phyloP scores from a whole-genome alignment of 352 stramenopile species.

The Phytophthora vignae region DNA sequence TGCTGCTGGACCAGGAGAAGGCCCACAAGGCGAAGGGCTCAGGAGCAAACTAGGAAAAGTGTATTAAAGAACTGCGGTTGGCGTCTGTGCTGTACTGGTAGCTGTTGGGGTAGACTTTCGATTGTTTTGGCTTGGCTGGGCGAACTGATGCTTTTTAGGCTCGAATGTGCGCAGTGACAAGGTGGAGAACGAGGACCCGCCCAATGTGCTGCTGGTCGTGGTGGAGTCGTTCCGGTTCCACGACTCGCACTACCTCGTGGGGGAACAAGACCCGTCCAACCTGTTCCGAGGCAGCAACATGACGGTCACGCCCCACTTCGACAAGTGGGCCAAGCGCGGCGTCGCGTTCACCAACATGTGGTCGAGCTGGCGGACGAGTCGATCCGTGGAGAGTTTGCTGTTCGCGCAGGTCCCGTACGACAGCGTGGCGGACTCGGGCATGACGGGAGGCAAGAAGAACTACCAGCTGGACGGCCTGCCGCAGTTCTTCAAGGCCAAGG shows the following conservation, averaged over 20 bases:
- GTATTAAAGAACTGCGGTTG: too few species aligned
- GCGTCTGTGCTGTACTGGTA: too few species aligned
- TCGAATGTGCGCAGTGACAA: too few species aligned
- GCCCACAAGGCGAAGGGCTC: background rate
- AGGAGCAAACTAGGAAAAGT: background rate
- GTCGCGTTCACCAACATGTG: conserved; percentile 50
- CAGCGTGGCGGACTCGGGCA: conserved; percentile 14
- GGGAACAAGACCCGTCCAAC: conserved; percentile 44
- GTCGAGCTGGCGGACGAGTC: conserved; percentile 61
- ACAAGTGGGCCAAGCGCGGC: conserved; percentile 58
- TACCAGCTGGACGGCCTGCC: conserved; percentile 26
- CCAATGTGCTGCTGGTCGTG: conserved; percentile 61
- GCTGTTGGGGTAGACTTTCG: too few species aligned
- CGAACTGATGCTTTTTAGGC: too few species aligned
- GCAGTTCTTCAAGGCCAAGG: conserved; percentile 54
- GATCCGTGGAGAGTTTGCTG: conserved; percentile 54
- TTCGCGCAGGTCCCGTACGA: conserved; percentile 59
- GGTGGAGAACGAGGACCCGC: conserved; percentile 24
- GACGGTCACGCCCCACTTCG: conserved; percentile 57
- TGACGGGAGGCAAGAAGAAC: conserved; percentile 31
- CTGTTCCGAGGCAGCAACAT: conserved; percentile 37
- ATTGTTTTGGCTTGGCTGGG: too few species aligned
- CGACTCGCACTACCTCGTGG: conserved; percentile 64
- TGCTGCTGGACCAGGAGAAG: conserved; percentile 59
- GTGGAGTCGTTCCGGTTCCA: conserved; percentile 68